Evolutionary conservation across 2,329 filamentous ascomycete species (phyloP).

Genomic region (Paecilomyces sp.): DNA sequence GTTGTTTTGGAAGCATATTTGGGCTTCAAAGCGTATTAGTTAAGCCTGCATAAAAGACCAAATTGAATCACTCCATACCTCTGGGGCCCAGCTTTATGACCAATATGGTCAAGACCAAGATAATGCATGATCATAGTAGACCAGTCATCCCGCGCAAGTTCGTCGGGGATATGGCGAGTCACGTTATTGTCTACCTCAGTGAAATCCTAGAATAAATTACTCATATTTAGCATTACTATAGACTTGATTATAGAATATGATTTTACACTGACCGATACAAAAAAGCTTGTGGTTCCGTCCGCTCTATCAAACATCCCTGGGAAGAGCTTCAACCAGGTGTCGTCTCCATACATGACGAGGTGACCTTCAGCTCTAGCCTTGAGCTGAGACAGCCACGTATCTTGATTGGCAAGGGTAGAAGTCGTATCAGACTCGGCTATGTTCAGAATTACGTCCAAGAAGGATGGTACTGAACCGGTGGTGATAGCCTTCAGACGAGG

Average conservation of each 20-base stretch:
- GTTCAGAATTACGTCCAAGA: constrained; percentile 93
- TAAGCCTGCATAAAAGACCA: constrained; percentile 4
- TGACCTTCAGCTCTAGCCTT: constrained; percentile 64
- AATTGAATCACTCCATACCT: constrained; percentile 45
- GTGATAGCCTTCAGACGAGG: constrained; percentile 95
- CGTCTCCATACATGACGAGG: constrained; percentile 91
- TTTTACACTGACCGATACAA: constrained; percentile 70
- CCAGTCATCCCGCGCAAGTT: constrained; percentile 77
- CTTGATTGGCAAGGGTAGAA: constrained; percentile 78
- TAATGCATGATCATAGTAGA: constrained; percentile 92
- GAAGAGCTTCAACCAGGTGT: constrained; percentile 97
- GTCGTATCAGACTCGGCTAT: constrained; percentile 90
- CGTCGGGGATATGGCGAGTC: constrained; percentile 74
- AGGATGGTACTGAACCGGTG: constrained; percentile 95
- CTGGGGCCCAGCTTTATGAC: constrained; percentile 85
- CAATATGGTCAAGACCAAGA: constrained; percentile 92
- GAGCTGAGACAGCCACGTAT: constrained; percentile 94
- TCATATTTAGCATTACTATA: constrained; percentile 7
- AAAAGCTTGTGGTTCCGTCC: constrained; percentile 96
- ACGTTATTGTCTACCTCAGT: constrained; percentile 98
- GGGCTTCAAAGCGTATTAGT: constrained; percentile 46
- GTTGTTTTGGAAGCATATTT: constrained; percentile 88
- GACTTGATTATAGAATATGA: neutral
- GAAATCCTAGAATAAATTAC: constrained; percentile 61
- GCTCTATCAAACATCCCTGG: constrained; percentile 76